Evolutionary conservation across 148 eudicot species (phyloP), one percentile per base, ranked within the genome.

Genomic region (Simmondsia chinensis): DNA sequence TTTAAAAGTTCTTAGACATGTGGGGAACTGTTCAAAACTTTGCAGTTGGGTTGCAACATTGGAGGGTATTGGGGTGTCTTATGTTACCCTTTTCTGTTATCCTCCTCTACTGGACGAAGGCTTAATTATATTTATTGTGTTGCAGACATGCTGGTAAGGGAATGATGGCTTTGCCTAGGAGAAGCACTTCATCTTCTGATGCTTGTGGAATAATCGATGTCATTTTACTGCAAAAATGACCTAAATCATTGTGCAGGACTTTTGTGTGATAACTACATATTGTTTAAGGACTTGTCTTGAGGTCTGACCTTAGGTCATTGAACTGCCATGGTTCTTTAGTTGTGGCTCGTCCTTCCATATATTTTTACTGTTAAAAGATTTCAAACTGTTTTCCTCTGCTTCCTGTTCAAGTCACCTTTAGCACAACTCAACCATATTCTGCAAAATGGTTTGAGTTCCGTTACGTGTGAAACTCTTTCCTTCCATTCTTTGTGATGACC

Each of bases 91-190:
- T 35, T 67, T 61, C 43, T 44, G 26, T 51, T 75, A 51, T 65
- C 63, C 64, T 62, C 70, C 52, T 49, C 62, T 66, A 46, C 54
- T 52, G 37, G 28, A 41, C 64, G 39, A 53, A 42, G 60, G 60
- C 69, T 69, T 71, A 71, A 72, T 75, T 57, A 52, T 48, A 70
- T 75, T 67, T 64, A 54, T 65, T 75, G 71, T 80, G 76, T 66
- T 80, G 82, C 82, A 80, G 82, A 80, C 65, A 65, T 76, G 79
- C 87, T 63, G 71, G 70, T 75, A 66, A 60, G 82, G 71, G 76
- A 65, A 56, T 66, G 57, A 64, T 77, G 76, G 71, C 69, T 63
- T 71, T 74, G 69, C 69, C 53, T 74, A 65, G 59, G 76, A 54
- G 82, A 69, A 57, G 74, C 82, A 59, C 63, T 64, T 58, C 67